phyloP scores from a whole-genome alignment of 2,329 filamentous ascomycete species.

The Zalaria obscura region DNA sequence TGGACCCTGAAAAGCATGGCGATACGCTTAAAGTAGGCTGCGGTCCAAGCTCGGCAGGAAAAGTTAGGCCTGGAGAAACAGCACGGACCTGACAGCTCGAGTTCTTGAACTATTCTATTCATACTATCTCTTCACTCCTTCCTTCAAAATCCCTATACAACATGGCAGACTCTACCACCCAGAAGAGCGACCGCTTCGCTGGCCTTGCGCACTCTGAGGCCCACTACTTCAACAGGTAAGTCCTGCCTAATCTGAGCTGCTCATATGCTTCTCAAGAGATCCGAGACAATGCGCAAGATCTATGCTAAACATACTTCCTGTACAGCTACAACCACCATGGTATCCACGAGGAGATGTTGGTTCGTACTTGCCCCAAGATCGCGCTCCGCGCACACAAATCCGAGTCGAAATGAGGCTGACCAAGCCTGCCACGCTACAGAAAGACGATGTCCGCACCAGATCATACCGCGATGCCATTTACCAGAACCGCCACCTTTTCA shows the following conservation, averaged over 20 bases:
- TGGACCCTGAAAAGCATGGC: too few relatives aligned
- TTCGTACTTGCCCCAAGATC: constrained; percentile 35
- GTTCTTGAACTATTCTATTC: too few relatives aligned
- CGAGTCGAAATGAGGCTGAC: constrained; percentile 1
- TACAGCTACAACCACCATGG: constrained; percentile 41
- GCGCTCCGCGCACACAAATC: neutral
- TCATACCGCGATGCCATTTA: constrained; percentile 97
- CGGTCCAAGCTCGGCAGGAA: too few relatives aligned
- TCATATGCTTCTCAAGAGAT: neutral
- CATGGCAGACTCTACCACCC: too few relatives aligned
- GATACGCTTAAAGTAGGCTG: too few relatives aligned
- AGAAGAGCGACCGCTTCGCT: constrained; percentile 33
- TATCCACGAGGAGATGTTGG: constrained; percentile 97
- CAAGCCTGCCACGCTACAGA: constrained; percentile 39
- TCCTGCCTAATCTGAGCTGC: neutral
- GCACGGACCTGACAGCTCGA: too few relatives aligned
- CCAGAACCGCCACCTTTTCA: constrained; percentile 89
- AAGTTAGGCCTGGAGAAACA: too few relatives aligned
- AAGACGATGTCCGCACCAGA: constrained; percentile 93
- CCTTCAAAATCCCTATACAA: too few relatives aligned
- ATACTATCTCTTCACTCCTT: too few relatives aligned
- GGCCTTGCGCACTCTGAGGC: constrained; percentile 86
- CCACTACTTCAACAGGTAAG: constrained; percentile 96
- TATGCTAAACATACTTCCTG: constrained; percentile 13
- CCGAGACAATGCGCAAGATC: constrained; percentile 14